Base-by-base conservation (phyloP, 768 basidiomycete genomes). In the Leccinum variicolor region DNA sequence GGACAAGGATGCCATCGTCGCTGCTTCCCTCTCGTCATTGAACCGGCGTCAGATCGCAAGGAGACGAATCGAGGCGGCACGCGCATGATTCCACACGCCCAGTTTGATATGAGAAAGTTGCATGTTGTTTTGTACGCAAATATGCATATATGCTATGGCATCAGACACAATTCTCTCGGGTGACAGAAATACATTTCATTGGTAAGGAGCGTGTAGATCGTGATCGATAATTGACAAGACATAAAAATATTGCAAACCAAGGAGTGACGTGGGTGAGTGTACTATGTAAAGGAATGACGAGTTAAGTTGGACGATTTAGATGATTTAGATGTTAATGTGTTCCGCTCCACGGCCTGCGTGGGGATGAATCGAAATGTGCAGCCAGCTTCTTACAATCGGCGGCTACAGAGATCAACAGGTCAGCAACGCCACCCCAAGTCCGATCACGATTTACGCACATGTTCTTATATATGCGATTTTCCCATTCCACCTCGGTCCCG, bases 21-120 rank as follows among this genome's bases (percentile, higher is more conserved):
- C 67, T 23, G 66, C 77, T 33, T 76, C 82, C 26, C 75, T 92
- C 52, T 67, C 79, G 46, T 89, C 88, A 54, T 77, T 94, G 63
- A 92, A 93, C 83, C 81, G 92, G 75, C 79, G 90, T 76, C 92
- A 93, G 74, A 77, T 93, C 26, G 92, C 92, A 64, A 84, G 91
- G 78, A 89, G 79, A 81, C 84, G 92, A 66, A 92, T 93, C 68
- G 89, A 92, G 78, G 92, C 92, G 67, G 84, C 80, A 36, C 89
- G 92, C 66, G 75, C 75, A 74, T 83, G 76, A 76, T 56, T 54
- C 57, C 60, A 65, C 61, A 65, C 64, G 55, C 60, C 56, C 62
- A 46, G 62, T 41, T 26, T 33, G 53, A 52, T 28, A 49, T 48
- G 52, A 41, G 45, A 28, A 57, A 56, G 28, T 52, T 33, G 53